These are phyloP conservation scores for Sphaerulina musiva DNA, from an alignment of 2,329 filamentous ascomycete species.

Conservation along the genomic window DNA sequence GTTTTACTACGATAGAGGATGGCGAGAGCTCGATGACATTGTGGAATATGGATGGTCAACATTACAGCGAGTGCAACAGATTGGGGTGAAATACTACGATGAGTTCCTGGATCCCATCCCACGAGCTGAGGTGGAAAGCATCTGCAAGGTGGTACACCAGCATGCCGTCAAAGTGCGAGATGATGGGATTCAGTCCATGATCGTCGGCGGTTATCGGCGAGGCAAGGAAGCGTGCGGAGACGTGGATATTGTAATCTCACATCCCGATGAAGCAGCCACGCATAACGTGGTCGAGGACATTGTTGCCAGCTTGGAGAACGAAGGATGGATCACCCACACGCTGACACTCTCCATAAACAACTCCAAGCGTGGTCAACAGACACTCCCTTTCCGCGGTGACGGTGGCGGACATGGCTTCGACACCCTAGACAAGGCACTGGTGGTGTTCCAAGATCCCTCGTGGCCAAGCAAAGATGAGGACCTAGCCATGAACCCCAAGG, in stretches of 20 bases:
- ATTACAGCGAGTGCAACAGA: conserved; percentile 77
- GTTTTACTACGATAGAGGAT: conserved; percentile 70
- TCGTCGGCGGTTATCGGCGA: conserved; percentile 76
- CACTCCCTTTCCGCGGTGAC: conserved; percentile 48
- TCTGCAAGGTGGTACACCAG: conserved; percentile 55
- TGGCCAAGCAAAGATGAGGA: conserved; percentile 38
- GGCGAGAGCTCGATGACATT: conserved; percentile 79
- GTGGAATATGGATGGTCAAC: conserved; percentile 72
- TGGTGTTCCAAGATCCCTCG: conserved; percentile 76
- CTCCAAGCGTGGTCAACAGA: conserved; percentile 64
- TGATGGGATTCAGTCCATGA: conserved; percentile 50
- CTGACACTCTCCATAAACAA: conserved; percentile 63
- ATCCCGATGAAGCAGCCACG: conserved; percentile 65
- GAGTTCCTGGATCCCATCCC: conserved; percentile 70
- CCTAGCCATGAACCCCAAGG: conserved; percentile 32
- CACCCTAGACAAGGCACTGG: conserved; percentile 80
- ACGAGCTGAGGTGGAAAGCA: conserved; percentile 64
- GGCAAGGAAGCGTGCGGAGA: conserved; percentile 70
- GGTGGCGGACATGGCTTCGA: conserved; percentile 63
- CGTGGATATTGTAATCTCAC: conserved; percentile 78
- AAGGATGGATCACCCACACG: conserved; percentile 72
- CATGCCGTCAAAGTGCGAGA: conserved; percentile 61
- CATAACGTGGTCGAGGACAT: conserved; percentile 64
- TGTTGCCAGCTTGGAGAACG: conserved; percentile 61
- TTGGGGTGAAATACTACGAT: conserved; percentile 88